phyloP scores from a whole-genome alignment of 192 early-diverging fungal genomes.

The Coemansia sp. region DNA sequence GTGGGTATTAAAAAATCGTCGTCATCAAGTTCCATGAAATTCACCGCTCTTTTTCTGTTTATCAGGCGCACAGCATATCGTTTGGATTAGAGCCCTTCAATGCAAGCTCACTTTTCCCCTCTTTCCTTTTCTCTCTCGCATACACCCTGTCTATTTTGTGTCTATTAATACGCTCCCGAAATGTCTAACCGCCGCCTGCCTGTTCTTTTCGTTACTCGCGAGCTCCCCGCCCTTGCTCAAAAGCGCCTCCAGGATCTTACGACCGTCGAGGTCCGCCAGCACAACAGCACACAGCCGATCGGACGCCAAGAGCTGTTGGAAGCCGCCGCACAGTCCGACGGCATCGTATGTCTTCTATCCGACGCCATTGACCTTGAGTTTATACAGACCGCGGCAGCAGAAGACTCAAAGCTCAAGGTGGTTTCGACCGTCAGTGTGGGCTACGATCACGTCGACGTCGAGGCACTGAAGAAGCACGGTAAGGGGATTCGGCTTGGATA shows the following conservation, averaged over 20 bases:
- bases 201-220: constrained; percentile 55
- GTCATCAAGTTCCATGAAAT: no score
- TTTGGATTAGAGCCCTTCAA: no score
- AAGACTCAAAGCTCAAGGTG: constrained; percentile 62
- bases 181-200: constrained; percentile 6
- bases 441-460: constrained; percentile 76
- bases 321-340: constrained; percentile 53
- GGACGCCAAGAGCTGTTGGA: constrained; percentile 55
- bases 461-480: constrained; percentile 49
- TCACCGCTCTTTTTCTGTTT: not conserved
- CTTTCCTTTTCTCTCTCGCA: not conserved
- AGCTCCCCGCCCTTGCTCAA: constrained; percentile 56
- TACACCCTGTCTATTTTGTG: not conserved
- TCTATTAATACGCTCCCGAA: not conserved
- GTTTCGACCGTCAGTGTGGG: constrained; percentile 83
- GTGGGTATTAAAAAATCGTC: no score
- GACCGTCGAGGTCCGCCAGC: constrained; percentile 59
- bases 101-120: not conserved
- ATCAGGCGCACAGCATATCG: not conserved
- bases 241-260: constrained; percentile 48
- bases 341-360: constrained; percentile 67
- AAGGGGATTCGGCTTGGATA: constrained; percentile 65
- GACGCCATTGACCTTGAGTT: constrained; percentile 76
- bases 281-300: constrained; percentile 56
- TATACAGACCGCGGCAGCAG: constrained; percentile 56